Evolutionary conservation across 2,329 filamentous ascomycete genomes (phyloP).

Genomic region (Cordyceps farinosa): DNA sequence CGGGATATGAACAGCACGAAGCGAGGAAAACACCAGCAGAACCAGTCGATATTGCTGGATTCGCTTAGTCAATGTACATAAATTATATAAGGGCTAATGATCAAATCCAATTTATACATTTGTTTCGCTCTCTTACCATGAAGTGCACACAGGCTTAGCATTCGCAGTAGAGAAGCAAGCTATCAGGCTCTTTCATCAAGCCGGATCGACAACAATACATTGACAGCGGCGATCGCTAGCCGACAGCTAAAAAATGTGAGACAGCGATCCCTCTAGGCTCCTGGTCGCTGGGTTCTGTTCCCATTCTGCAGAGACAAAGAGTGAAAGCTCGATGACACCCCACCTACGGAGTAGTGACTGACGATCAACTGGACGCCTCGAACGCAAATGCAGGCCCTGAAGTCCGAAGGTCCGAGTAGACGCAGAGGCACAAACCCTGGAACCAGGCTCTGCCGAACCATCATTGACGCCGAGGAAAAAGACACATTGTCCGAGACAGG

Average conservation of each 20-base stretch:
- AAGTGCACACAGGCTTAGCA: not conserved
- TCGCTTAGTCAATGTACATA: slow-evolving; percentile 12
- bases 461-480: too few relatives aligned
- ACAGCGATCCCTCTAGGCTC: not conserved
- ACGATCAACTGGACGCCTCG: too few relatives aligned
- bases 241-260: slow-evolving; percentile 1
- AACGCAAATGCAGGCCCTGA: too few relatives aligned
- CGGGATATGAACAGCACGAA: slow-evolving; percentile 17
- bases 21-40: not conserved
- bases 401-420: too few relatives aligned
- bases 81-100: slow-evolving; percentile 9
- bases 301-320: not conserved
- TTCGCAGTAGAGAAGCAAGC: not conserved
- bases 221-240: slow-evolving; percentile 1
- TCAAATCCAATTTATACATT: not conserved
- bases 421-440: too few relatives aligned
- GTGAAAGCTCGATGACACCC: not conserved
- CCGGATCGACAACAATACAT: not conserved
- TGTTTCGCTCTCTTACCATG: not conserved
- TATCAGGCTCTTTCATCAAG: not conserved
- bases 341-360: too few relatives aligned
- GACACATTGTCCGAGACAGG: not conserved
- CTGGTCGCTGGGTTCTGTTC: not conserved
- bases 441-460: too few relatives aligned
- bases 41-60: not conserved